These are phyloP conservation scores for Oropetium thomaeum DNA, from an alignment of 176 grass and related monocot genomes.

Conservation along the genomic window DNA sequence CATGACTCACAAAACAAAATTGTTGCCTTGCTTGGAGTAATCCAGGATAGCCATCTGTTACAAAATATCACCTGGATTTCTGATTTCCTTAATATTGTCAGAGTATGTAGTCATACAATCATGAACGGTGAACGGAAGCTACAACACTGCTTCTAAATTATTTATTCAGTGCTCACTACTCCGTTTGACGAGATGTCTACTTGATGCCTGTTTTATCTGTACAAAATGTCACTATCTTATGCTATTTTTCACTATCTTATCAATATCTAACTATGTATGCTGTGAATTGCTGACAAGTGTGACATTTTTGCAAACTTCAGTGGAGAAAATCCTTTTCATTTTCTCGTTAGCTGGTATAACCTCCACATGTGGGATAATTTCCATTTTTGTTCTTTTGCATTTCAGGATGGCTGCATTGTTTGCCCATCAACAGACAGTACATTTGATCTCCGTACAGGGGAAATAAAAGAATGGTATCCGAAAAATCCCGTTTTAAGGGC, in stretches of 20 bases:
- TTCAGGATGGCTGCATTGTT: constrained; percentile 90
- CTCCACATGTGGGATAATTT: not conserved
- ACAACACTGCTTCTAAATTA: not conserved
- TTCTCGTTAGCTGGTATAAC: not conserved
- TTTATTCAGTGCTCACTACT: no score
- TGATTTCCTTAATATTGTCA: not conserved
- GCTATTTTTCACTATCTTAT: not conserved
- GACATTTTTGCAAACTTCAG: not conserved
- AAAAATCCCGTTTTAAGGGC: constrained; percentile 91
- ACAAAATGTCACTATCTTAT: not conserved
- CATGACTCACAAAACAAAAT: not conserved
- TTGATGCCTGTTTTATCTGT: not conserved
- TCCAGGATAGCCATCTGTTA: not conserved
- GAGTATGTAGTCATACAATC: not conserved
- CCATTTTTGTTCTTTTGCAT: not conserved
- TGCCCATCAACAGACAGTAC: constrained; percentile 97
- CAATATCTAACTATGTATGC: not conserved
- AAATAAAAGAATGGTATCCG: constrained; percentile 94
- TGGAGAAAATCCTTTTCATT: not conserved
- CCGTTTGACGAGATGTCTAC: not conserved
- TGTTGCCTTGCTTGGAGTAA: not conserved
- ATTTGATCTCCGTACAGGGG: constrained; percentile 83
- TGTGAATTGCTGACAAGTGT: not conserved
- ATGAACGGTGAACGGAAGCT: not conserved
- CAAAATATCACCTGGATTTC: not conserved